These are phyloP conservation scores for Pelagophyceae sp. DNA, from an alignment of 352 stramenopile genomes.

Conservation along the genomic window DNA sequence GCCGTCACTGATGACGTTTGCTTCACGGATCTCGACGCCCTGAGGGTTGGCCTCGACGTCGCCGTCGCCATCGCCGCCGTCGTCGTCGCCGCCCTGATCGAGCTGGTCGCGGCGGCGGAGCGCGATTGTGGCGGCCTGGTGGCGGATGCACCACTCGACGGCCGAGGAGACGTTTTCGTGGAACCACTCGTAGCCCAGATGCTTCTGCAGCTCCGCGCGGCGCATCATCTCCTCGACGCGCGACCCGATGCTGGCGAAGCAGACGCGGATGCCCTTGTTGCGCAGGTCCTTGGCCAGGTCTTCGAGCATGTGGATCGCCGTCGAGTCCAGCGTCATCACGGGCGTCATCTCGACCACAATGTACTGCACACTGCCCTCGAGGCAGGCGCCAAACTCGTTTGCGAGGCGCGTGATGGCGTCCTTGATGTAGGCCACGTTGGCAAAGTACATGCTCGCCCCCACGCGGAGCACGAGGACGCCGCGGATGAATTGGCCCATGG, in stretches of 20 bases:
- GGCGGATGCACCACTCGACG: conserved; percentile 16
- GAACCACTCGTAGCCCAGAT: conserved; percentile 18
- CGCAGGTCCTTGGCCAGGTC: neutral
- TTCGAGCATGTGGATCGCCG: conserved; percentile 17
- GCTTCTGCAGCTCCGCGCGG: neutral
- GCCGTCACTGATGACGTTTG: too few species aligned
- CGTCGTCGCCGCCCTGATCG: conserved; percentile 46
- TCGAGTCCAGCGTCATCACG: conserved; percentile 8
- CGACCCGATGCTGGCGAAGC: neutral
- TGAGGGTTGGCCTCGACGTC: conserved; percentile 56
- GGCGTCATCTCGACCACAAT: conserved; percentile 19
- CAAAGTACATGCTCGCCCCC: conserved; percentile 46
- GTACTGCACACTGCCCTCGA: neutral
- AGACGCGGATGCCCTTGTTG: neutral
- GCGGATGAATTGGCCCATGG: conserved; percentile 39
- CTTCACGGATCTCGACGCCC: too few species aligned
- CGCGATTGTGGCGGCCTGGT: neutral
- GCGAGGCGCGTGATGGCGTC: neutral
- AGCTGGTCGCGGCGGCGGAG: neutral
- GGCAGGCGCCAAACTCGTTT: neutral
- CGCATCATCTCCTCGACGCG: conserved; percentile 9
- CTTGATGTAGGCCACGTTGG: conserved; percentile 31
- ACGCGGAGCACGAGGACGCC: conserved; percentile 41
- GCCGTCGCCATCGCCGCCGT: conserved; percentile 53
- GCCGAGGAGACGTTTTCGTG: conserved; percentile 1